Percentiles rank a stretch among this genome's conserved stretches.
Evolutionary conservation across 2,329 filamentous ascomycete genomes (phyloP).

Genomic region (Ophiostoma triangulosporum): DNA sequence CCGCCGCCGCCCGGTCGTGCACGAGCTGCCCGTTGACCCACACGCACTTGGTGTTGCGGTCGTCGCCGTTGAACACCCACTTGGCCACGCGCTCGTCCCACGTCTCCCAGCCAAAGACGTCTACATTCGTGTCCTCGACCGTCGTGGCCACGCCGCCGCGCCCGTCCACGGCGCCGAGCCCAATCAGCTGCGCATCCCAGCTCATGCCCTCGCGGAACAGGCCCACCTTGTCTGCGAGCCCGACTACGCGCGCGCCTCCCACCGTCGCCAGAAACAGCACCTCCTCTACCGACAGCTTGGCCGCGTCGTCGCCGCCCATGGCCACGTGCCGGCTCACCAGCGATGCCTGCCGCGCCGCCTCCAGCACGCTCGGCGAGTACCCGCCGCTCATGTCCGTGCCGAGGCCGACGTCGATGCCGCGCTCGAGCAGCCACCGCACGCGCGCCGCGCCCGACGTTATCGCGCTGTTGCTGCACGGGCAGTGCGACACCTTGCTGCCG

Average conservation of each 20-base stretch:
- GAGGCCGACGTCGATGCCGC: conserved; percentile 66
- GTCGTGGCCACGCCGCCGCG: conserved; percentile 21
- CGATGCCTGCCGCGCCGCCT: conserved; percentile 68
- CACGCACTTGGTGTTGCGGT: conserved; percentile 75
- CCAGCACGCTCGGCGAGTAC: conserved; percentile 67
- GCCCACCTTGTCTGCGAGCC: conserved; percentile 58
- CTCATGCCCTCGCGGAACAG: conserved; percentile 76
- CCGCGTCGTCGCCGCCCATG: conserved; percentile 37
- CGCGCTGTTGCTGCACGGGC: conserved; percentile 73
- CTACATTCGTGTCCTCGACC: conserved; percentile 50
- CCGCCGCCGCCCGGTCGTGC: conserved; percentile 34
- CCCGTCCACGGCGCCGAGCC: conserved; percentile 38
- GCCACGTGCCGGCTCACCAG: conserved; percentile 63
- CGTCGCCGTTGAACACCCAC: conserved; percentile 90
- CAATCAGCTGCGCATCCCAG: conserved; percentile 81
- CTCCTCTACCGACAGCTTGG: conserved; percentile 72
- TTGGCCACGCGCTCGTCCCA: conserved; percentile 81
- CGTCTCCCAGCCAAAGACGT: conserved; percentile 83
- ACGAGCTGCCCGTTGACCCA: conserved; percentile 83
- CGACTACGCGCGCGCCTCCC: conserved; percentile 75
- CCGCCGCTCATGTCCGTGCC: conserved; percentile 89
- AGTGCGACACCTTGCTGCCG: conserved; percentile 62
- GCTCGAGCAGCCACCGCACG: conserved; percentile 60
- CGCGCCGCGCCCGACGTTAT: conserved; percentile 67
- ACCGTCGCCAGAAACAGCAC: conserved; percentile 73